phyloP scores from a whole-genome alignment of 2,329 filamentous ascomycete species.

The Fusarium sp. region DNA sequence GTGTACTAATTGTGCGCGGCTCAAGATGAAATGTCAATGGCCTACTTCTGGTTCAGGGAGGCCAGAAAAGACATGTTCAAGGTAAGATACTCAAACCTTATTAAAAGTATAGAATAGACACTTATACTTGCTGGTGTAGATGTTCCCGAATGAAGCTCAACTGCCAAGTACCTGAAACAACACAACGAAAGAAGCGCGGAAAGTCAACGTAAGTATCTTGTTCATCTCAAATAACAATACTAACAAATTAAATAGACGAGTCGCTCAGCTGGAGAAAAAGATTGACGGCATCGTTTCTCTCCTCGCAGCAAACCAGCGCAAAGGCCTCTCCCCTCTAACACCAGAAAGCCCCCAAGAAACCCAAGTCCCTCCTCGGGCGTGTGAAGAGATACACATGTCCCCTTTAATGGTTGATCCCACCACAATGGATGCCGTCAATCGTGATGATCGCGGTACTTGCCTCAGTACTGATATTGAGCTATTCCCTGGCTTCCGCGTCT shows the following conservation, averaged over 20 bases:
- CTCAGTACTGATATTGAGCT: constrained; percentile 45
- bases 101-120: no score
- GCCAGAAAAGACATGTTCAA: constrained; percentile 45
- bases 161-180: constrained; percentile 54
- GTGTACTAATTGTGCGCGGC: constrained; percentile 53
- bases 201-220: constrained; percentile 53
- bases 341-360: constrained; percentile 45
- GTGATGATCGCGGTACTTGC: constrained; percentile 1
- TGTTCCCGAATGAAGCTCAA: constrained; percentile 54
- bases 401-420: neutral
- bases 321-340: constrained; percentile 43
- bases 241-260: constrained; percentile 48
- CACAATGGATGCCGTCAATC: neutral
- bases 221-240: neutral
- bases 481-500: constrained; percentile 55
- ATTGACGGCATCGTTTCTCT: constrained; percentile 59
- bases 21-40: constrained; percentile 58
- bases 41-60: constrained; percentile 42
- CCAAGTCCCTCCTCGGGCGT: neutral
- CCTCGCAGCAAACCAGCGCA: constrained; percentile 52
- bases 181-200: constrained; percentile 54
- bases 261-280: constrained; percentile 57
- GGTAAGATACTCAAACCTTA: constrained; percentile 28
- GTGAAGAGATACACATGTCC: neutral
- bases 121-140: constrained; percentile 40